Evolutionary conservation across 202 grass and related monocot species (phyloP).

Genomic region (Carex arenaria): DNA sequence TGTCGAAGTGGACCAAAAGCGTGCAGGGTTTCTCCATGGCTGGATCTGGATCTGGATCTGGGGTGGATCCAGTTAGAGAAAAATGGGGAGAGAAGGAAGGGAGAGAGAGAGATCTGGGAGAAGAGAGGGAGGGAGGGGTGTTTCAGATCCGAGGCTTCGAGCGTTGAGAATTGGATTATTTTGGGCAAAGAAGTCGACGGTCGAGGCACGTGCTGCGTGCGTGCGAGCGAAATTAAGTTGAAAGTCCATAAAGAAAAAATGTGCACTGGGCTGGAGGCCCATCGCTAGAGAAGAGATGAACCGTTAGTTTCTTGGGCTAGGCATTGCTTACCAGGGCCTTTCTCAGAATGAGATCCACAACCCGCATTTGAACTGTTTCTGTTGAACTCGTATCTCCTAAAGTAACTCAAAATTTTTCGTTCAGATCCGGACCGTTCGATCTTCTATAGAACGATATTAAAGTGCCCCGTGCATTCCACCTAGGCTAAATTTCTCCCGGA

Average conservation of each 20-base stretch:
- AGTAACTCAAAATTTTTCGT: no score
- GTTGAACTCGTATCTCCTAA: no score
- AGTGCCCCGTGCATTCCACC: no score
- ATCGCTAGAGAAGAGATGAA: not conserved
- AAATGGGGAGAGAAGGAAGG: not conserved
- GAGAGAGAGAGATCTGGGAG: conserved; percentile 18
- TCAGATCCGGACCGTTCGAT: no score
- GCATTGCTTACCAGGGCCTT: not conserved
- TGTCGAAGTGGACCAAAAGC: conserved; percentile 69
- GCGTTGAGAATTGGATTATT: conserved; percentile 16
- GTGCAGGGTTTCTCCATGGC: conserved; percentile 75
- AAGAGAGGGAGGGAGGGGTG: not conserved
- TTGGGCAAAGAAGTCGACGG: not conserved
- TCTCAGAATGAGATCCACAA: not conserved
- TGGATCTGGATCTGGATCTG: conserved; percentile 29
- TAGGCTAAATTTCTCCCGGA: no score
- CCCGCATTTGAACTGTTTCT: not conserved
- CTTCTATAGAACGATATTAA: no score
- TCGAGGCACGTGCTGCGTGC: not conserved
- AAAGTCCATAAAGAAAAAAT: not conserved
- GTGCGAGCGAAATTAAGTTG: not conserved
- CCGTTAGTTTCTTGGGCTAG: not conserved
- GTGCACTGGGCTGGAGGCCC: not conserved
- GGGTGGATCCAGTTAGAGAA: not conserved
- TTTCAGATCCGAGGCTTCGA: conserved; percentile 25